Evolutionary conservation across 768 basidiomycete genomes (phyloP), one percentile per base, ranked within the genome.

Genomic region (Hygrophoropsis aurantiaca): DNA sequence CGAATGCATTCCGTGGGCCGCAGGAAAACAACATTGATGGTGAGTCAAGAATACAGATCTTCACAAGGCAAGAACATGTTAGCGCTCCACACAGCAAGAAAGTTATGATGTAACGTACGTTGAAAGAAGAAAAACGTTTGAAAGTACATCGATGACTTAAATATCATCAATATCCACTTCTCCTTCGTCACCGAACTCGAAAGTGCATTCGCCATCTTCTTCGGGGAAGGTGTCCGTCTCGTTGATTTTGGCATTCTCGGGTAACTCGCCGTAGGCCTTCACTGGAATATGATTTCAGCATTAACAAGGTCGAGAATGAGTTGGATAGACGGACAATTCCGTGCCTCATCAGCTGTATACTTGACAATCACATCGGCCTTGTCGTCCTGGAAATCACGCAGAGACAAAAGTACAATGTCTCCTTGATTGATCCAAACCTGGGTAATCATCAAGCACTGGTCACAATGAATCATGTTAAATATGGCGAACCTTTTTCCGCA

Each of bases 341-440:
- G 79, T 36, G 90, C 90, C 65, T 99, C 95, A 64, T 99, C 94
- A 30, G 94, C 84, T 2, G 94, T 97, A 69, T 98, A 99, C 72
- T 97, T 97, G 60, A 97, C 95, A 63, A 98, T 97, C 41, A 99
- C 95, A 73, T 99, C 97, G 16, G 94, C 97, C 70, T 97, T 97
- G 73, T 91, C 93, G 59, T 99, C 97, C 70, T 98, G 95, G 82
- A 98, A 99, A 42, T 98, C 97, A 54, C 97, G 90, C 40, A 99
- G 78, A 23, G 94, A 97, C 16, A 98, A 75, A 36, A 97, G 74
- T 42, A 98, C 84, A 61, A 97, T 97, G 62, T 97, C 95, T 60
- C 95, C 95, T 60, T 97, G 92, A 66, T 95, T 97, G 65, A 98
- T 98, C 95, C 95, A 98, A 61, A 98, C 94, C 94, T 97, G 54